Base-by-base conservation (phyloP, 768 basidiomycete species). In the Podaxis rugospora region DNA sequence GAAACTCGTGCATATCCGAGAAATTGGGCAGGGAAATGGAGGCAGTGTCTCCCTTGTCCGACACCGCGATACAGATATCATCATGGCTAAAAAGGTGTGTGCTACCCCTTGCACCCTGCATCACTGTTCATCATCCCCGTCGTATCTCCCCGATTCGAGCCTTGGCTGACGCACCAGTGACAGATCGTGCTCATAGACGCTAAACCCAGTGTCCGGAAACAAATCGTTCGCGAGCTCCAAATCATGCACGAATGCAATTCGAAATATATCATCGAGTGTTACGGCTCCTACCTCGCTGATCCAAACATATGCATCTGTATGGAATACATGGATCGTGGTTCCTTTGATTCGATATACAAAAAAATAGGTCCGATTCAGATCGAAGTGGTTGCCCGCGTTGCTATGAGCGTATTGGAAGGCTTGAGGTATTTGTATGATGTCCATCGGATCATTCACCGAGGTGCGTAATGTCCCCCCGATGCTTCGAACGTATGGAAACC, bases 261-360 rank as follows among this genome's bases (percentile, higher is more conserved):
- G 5, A 83, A 83, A 46, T 92, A 93, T 75, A 99, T 99, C 72
- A 91, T 99, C 66, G 94, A 92, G 1, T 98, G 98, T 78, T 96
- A 89, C 70, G 97, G 97, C 58, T 96, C 97, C 42, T 99, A 94
- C 77, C 78, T 98, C 46, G 87, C 90, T 0, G 97, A 99, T 69
- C 96, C 97, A 5, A 98, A 98, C 68, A 96, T 99, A 71, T 97
- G 96, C 74, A 96, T 98, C 46, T 98, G 95, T 76, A 98, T 99
- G 88, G 97, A 99, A 71, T 92, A 76, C 72, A 91, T 92, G 92
- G 90, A 96, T 80, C 95, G 92, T 72, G 92, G 93, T 52, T 94
- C 89, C 4, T 82, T 97, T 18, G 97, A 99, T 71, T 87, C 88
- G 21, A 95, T 99, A 64, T 98, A 98, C 79, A 95, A 95, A 78